Evolutionary conservation across 768 basidiomycete genomes (phyloP).

Genomic region (Pisolithus albus): DNA sequence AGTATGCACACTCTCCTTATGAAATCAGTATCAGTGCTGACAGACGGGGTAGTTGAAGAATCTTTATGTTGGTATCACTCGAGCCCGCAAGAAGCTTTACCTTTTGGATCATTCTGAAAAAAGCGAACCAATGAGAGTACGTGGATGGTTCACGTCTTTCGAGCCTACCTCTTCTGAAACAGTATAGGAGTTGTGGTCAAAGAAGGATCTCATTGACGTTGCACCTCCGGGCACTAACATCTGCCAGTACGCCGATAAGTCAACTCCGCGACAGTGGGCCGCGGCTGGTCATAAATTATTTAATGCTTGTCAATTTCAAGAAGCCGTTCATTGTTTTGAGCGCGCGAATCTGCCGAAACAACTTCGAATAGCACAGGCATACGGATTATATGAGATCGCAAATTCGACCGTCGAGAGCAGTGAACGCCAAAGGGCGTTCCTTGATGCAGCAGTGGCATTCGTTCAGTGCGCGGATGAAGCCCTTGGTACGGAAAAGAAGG

Average conservation of each 20-base stretch:
- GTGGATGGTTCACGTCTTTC: conserved; percentile 8
- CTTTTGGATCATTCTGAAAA: conserved; percentile 55
- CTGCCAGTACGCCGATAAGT: conserved; percentile 49
- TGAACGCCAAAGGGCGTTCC: conserved; percentile 32
- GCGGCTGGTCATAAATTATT: conserved; percentile 35
- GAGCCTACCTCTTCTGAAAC: conserved; percentile 25
- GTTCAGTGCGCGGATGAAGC: conserved; percentile 31
- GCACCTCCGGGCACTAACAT: conserved; percentile 42
- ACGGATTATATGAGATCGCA: conserved; percentile 47
- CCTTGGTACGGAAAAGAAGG: conserved; percentile 20
- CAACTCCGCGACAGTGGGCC: conserved; percentile 43
- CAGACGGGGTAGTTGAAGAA: conserved; percentile 46
- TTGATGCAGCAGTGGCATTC: conserved; percentile 46
- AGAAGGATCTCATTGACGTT: conserved; percentile 38
- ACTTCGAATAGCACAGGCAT: conserved; percentile 43
- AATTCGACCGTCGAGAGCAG: conserved; percentile 23
- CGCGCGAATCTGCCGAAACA: conserved; percentile 39
- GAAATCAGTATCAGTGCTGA: conserved; percentile 1
- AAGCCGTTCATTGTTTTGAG: conserved; percentile 50
- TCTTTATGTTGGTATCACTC: conserved; percentile 67
- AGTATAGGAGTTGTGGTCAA: conserved; percentile 46
- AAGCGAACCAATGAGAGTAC: conserved; percentile 51
- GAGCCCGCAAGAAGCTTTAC: conserved; percentile 65
- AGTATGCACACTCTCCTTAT: conserved; percentile 25
- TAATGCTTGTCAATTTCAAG: conserved; percentile 32